phyloP scores from a whole-genome alignment of 495 filamentous ascomycete genomes.

The Cryomyces antarcticus region DNA sequence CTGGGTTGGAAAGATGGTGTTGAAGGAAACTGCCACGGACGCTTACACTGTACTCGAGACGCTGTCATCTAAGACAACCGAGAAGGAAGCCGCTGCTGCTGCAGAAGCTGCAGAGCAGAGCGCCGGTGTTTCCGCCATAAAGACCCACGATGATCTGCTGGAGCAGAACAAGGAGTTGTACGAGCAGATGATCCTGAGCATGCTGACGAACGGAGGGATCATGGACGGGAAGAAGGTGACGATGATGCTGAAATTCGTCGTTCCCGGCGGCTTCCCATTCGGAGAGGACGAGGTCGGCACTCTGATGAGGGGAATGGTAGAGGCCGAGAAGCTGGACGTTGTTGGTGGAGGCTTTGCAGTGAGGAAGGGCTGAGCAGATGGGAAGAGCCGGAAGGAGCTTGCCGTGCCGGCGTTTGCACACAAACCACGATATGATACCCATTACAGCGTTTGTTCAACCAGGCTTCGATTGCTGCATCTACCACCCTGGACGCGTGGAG shows the following conservation, averaged over 20 bases:
- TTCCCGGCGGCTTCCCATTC: slow-evolving; percentile 72
- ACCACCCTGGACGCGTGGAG: no score
- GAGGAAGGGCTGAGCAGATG: no score
- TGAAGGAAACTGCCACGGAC: slow-evolving; percentile 34
- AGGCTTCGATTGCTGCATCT: no score
- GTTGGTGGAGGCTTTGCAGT: no score
- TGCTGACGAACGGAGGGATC: slow-evolving; percentile 77
- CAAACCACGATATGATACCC: no score
- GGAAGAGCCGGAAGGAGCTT: no score
- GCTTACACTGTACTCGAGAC: slow-evolving; percentile 44
- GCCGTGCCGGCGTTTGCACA: no score
- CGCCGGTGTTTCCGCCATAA: slow-evolving; percentile 18
- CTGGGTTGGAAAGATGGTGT: slow-evolving; percentile 66
- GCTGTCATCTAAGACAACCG: slow-evolving; percentile 25
- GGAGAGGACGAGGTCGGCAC: slow-evolving; percentile 51
- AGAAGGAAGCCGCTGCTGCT: slow-evolving; percentile 30
- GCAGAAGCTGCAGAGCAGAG: slow-evolving; percentile 26
- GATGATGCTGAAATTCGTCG: slow-evolving; percentile 84
- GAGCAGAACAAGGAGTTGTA: slow-evolving; percentile 69
- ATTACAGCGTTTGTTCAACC: no score
- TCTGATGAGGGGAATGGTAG: slow-evolving; percentile 57
- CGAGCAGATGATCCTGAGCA: slow-evolving; percentile 76
- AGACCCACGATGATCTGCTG: slow-evolving; percentile 13
- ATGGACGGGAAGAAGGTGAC: slow-evolving; percentile 66
- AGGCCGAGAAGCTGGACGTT: slow-evolving; percentile 24